Evolutionary conservation across 1,284 basidiomycete genomes (phyloP).

Genomic region (Ganoderma meredithae): DNA sequence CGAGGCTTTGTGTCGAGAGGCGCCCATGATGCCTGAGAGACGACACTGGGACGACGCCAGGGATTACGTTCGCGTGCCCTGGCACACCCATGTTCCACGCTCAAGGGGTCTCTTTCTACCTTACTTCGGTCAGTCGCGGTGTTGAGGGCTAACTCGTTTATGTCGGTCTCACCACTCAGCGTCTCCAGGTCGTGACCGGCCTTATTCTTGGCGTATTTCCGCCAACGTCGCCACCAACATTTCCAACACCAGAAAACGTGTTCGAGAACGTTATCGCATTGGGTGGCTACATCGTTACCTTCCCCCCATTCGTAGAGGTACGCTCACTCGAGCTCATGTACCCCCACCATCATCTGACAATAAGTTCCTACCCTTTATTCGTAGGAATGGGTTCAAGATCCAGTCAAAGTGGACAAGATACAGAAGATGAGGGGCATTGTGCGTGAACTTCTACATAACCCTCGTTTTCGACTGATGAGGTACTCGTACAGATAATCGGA

Average conservation of each 20-base stretch:
- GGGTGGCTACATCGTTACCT: conserved; percentile 4
- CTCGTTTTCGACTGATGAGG: background rate
- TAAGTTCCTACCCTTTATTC: background rate
- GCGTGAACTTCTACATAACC: background rate
- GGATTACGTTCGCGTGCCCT: conserved; percentile 27
- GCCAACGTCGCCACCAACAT: conserved; percentile 5
- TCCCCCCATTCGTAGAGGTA: conserved; percentile 21
- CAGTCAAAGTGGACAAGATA: conserved; percentile 13
- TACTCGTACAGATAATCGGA: conserved; percentile 14
- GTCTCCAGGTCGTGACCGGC: conserved; percentile 27
- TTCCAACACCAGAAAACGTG: conserved; percentile 16
- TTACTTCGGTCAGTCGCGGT: conserved; percentile 21
- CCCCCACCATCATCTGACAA: too few species aligned
- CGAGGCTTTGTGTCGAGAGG: background rate
- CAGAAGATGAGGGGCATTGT: conserved; percentile 26
- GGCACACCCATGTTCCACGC: conserved; percentile 37
- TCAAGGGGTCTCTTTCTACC: conserved; percentile 29
- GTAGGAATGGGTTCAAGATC: conserved; percentile 19
- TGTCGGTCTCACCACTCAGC: background rate
- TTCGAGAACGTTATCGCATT: conserved; percentile 9
- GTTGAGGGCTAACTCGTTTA: background rate
- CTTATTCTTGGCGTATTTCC: conserved; percentile 23
- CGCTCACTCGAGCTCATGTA: background rate
- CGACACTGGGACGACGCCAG: too few species aligned
- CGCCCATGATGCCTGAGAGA: background rate